Base-by-base conservation (phyloP, 2,329 filamentous ascomycete species). In the Zymoseptoria ardabiliae region DNA sequence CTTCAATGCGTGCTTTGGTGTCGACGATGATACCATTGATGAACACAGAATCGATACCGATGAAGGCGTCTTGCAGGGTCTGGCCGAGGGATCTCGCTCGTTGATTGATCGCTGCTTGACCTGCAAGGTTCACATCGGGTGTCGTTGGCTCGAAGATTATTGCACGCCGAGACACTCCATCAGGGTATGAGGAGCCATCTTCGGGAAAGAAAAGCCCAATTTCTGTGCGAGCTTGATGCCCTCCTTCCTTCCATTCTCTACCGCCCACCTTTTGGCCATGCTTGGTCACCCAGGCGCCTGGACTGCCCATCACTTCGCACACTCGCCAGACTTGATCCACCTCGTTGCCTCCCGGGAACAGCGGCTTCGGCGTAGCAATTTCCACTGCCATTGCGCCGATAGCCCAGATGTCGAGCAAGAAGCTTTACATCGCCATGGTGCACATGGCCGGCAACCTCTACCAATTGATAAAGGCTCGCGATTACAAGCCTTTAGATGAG, bases 391-490 rank as follows among this genome's bases (percentile, higher is more conserved):
- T 99, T 20, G 94, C 94, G 69, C 94, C 94, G 50, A 99, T 86
- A 1, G 94, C 94, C 94, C 94, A 99, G 68, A 99, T 97, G 71
- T 99, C 94, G 2, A 96, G 84, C 77, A 95, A 92, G 78, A 96
- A 97, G 77, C 85, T 99, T 51, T 94, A 99, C 76, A 99, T 99
- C 67, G 87, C 85, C 71, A 99, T 99, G 94, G 94, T 99, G 78
- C 97, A 96, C 76, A 99, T 99, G 94, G 94, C 99, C 74, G 94
- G 94, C 55, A 99, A 99, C 75, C 82, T 99, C 1, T 99, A 99
- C 75, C 94, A 99, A 76, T 78, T 99, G 64, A 99, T 99, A 94
- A 99, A 99, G 79, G 88, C 94, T 56, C 86, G 94, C 61, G 94
- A 99, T 68, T 93, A 97, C 80, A 97, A 97, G 76, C 88, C 82